Conservation (phyloP, 2,329 filamentous ascomycete genomes). For the Fusarium paranaense region DNA sequence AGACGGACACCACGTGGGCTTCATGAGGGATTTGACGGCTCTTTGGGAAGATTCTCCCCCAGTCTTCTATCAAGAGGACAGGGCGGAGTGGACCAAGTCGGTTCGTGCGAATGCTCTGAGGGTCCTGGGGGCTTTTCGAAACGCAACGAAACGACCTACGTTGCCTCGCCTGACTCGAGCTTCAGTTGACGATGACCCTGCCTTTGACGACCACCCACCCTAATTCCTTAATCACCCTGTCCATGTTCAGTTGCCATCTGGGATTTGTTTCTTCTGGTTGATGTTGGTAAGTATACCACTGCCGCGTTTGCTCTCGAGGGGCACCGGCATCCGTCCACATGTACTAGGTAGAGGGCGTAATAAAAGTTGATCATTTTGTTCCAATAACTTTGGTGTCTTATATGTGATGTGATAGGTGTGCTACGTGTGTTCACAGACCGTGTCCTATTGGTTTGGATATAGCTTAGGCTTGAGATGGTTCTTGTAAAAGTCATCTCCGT, state of each 20-base stretch:
- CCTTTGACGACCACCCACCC: conserved; percentile 23
- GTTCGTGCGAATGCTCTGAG: conserved; percentile 52
- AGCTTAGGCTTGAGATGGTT: background rate
- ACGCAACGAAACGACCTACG: conserved; percentile 18
- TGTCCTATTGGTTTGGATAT: background rate
- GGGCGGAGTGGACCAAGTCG: conserved; percentile 47
- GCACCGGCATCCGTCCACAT: conserved; percentile 28
- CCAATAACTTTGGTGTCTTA: background rate
- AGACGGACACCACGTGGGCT: conserved; percentile 49
- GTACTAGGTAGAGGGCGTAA: conserved; percentile 43
- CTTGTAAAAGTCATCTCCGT: background rate
- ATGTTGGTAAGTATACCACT: conserved; percentile 46
- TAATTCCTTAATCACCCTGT: conserved; percentile 24
- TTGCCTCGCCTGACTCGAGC: conserved; percentile 31
- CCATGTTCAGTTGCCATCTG: conserved; percentile 27
- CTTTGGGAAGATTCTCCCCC: conserved; percentile 45
- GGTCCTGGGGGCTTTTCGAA: conserved; percentile 53
- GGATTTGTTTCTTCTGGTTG: conserved; percentile 34
- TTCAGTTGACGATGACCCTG: conserved; percentile 32
- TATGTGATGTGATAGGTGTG: background rate
- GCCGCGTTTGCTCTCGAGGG: conserved; percentile 40
- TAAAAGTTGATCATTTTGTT: conserved; percentile 43
- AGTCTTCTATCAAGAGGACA: conserved; percentile 16
- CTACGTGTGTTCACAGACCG: background rate
- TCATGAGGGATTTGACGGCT: conserved; percentile 56